phyloP scores from a whole-genome alignment of 208 protist genomes.

The Blechomonas ayalai region DNA sequence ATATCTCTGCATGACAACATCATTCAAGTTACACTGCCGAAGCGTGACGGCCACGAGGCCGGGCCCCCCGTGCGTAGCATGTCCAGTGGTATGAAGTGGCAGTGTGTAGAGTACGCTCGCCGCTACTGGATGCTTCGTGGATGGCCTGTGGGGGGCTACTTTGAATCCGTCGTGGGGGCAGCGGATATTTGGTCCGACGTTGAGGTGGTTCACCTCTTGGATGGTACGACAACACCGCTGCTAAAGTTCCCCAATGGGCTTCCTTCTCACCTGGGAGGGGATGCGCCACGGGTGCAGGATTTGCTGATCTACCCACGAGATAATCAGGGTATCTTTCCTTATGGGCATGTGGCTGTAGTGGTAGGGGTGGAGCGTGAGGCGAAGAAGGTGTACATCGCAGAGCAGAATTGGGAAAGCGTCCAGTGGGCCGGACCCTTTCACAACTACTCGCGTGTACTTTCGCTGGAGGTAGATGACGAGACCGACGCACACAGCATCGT shows the following conservation, averaged over 20 bases:
- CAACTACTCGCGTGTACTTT: constrained; percentile 45
- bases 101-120: constrained; percentile 85
- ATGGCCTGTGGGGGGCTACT: constrained; percentile 28
- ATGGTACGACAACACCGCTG: constrained; percentile 26
- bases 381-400: constrained; percentile 36
- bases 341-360: constrained; percentile 76
- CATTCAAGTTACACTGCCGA: constrained; percentile 7
- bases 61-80: too few species aligned
- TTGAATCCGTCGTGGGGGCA: constrained; percentile 49
- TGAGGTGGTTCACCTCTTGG: constrained; percentile 17
- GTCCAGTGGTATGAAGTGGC: constrained; percentile 65
- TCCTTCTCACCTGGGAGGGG: constrained; percentile 7
- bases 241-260: constrained; percentile 9
- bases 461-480: too few species aligned
- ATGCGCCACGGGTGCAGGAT: constrained; percentile 33
- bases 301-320: constrained; percentile 66
- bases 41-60: background rate
- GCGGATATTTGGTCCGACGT: constrained; percentile 66
- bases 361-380: constrained; percentile 20
- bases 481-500: too few species aligned
- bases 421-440: constrained; percentile 57
- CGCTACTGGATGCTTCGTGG: constrained; percentile 83
- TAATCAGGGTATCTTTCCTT: constrained; percentile 20
- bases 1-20: constrained; percentile 16
- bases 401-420: constrained; percentile 82